Conservation (phyloP, 192 early-diverging fungal genomes). For the Entomortierella chlamydospora region DNA sequence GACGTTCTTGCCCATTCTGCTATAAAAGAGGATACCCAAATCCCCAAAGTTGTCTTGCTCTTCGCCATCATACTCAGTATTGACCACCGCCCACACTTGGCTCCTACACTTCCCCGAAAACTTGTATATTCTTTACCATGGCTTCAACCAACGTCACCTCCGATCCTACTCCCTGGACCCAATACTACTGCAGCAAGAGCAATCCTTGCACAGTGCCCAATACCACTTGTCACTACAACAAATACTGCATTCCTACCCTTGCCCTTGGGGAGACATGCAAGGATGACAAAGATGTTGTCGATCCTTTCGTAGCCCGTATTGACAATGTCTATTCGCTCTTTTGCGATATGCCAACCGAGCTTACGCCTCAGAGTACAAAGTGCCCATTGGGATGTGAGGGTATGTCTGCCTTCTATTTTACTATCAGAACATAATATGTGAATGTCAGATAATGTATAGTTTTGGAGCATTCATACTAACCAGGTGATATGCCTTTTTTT, state of each 20-base stretch:
- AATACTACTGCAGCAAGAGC: conserved; percentile 33
- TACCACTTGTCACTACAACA: conserved; percentile 23
- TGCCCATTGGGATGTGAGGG: conserved; percentile 53
- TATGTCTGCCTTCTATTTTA: background rate
- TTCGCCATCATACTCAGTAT: background rate
- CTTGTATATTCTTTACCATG: conserved; percentile 10
- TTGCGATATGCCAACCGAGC: conserved; percentile 37
- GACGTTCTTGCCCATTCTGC: background rate
- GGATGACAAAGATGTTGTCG: conserved; percentile 26
- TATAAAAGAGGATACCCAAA: too few relatives aligned
- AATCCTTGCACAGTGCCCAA: conserved; percentile 14
- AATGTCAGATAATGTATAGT: background rate
- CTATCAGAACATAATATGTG: background rate
- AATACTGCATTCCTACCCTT: conserved; percentile 40
- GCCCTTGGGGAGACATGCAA: conserved; percentile 23
- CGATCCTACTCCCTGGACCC: conserved; percentile 27
- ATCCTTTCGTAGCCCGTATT: conserved; percentile 49
- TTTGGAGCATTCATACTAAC: too few relatives aligned
- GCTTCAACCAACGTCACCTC: conserved; percentile 11
- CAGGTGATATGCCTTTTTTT: too few relatives aligned
- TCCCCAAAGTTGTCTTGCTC: too few relatives aligned
- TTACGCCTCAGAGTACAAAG: conserved; percentile 18
- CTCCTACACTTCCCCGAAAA: background rate
- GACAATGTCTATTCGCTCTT: conserved; percentile 42
- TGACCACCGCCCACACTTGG: background rate